A percentile compares a stretch with the other conserved stretches of the same genome.
phyloP scores from a whole-genome alignment of 768 basidiomycete species.

The Solioccasus polychromus region DNA sequence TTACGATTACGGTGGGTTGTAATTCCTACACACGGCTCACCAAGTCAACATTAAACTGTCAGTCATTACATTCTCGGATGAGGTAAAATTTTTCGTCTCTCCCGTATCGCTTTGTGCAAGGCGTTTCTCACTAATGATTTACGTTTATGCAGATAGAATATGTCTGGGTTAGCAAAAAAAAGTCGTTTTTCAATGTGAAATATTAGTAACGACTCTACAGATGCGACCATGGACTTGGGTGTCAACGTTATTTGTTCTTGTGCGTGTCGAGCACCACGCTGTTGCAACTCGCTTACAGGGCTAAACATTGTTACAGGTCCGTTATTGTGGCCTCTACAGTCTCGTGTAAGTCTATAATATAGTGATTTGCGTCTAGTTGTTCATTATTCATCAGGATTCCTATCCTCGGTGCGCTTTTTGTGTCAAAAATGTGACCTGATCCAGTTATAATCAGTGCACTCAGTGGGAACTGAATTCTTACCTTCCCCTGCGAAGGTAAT shows the following conservation, averaged over 20 bases:
- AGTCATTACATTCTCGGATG: background rate
- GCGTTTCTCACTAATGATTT: background rate
- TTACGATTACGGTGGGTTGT: background rate
- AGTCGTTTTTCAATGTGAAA: background rate
- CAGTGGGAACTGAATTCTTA: conserved; percentile 7
- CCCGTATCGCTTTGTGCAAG: too few species aligned
- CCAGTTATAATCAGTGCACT: background rate
- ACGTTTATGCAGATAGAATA: background rate
- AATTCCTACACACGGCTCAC: background rate
- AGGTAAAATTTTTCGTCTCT: background rate
- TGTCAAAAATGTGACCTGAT: background rate
- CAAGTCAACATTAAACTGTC: background rate
- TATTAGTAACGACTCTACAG: background rate
- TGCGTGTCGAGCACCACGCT: background rate
- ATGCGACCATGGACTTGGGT: conserved; percentile 8
- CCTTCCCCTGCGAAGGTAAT: conserved; percentile 3
- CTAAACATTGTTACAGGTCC: conserved; percentile 2
- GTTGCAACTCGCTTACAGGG: background rate
- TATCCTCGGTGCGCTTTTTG: background rate
- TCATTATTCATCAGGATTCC: background rate
- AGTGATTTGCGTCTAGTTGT: background rate
- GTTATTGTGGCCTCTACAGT: conserved; percentile 5
- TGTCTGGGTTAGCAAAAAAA: background rate
- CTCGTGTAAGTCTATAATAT: background rate
- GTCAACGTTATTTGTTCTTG: conserved; percentile 8